Conservation (phyloP, 768 basidiomycete species). For the Boletus rubroflammeus region DNA sequence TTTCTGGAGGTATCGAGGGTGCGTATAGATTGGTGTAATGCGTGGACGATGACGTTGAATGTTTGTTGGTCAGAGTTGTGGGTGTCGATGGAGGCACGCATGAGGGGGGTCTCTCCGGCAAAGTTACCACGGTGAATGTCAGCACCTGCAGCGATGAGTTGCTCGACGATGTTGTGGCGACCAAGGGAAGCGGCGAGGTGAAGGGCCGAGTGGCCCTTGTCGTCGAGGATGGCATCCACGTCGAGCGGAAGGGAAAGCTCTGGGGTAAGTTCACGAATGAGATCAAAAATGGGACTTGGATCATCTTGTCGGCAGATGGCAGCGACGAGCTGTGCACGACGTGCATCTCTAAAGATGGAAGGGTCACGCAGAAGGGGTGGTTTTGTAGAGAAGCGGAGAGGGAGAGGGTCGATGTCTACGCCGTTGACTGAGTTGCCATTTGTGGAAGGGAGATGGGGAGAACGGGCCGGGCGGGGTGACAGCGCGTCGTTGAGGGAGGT, state of each 20-base stretch:
- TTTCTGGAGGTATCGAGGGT: conserved; percentile 86
- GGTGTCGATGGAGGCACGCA: conserved; percentile 87
- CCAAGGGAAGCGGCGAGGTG: conserved; percentile 91
- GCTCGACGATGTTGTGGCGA: conserved; percentile 60
- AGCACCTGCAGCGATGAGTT: conserved; percentile 73
- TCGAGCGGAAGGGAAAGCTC: conserved; percentile 42
- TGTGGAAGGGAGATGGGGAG: conserved; percentile 41
- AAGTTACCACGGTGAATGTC: conserved; percentile 91
- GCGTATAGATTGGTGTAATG: conserved; percentile 70
- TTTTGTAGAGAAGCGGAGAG: conserved; percentile 66
- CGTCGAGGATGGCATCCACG: conserved; percentile 84
- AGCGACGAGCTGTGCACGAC: conserved; percentile 60
- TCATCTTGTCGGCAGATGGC: conserved; percentile 71
- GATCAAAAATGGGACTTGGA: conserved; percentile 54
- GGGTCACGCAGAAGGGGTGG: conserved; percentile 56
- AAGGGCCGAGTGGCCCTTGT: conserved; percentile 90
- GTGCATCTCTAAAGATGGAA: conserved; percentile 45
- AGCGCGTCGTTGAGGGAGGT: conserved; percentile 33
- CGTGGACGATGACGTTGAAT: conserved; percentile 62
- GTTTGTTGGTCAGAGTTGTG: conserved; percentile 77
- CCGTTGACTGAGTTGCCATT: conserved; percentile 45
- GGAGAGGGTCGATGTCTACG: conserved; percentile 42
- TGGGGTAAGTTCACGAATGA: conserved; percentile 61
- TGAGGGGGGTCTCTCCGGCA: conserved; percentile 91
- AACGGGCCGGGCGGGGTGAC: conserved; percentile 40